Conservation (phyloP, 768 basidiomycete species). For the Candolleomyces eurysporus region DNA sequence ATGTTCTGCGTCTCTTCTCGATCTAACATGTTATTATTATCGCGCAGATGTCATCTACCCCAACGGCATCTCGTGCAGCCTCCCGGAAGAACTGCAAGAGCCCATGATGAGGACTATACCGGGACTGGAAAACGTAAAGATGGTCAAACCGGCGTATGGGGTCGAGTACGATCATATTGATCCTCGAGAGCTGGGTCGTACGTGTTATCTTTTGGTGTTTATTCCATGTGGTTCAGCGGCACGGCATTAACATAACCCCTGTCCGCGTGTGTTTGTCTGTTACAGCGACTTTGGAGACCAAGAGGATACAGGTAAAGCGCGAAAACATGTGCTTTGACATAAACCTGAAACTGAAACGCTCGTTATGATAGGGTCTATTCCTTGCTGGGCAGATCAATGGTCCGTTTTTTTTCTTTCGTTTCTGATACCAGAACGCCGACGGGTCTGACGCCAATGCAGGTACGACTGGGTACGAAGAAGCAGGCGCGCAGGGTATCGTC, state of each 20-base stretch:
- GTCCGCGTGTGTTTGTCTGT: too few relatives aligned
- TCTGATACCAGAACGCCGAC: background rate
- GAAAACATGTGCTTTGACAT: background rate
- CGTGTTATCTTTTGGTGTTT: conserved; percentile 23
- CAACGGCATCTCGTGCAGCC: conserved; percentile 83
- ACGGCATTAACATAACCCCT: background rate
- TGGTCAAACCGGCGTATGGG: conserved; percentile 85
- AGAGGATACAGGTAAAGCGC: conserved; percentile 62
- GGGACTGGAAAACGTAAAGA: conserved; percentile 80
- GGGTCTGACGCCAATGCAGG: conserved; percentile 33
- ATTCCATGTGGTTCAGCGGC: background rate
- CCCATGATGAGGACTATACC: conserved; percentile 80
- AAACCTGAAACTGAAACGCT: background rate
- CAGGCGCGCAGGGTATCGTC: conserved; percentile 85
- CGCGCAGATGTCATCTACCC: conserved; percentile 80
- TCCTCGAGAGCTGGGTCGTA: conserved; percentile 74
- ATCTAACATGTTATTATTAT: background rate
- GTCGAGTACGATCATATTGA: conserved; percentile 93
- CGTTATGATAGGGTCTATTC: conserved; percentile 61
- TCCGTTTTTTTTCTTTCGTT: conserved; percentile 13
- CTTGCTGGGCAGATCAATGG: conserved; percentile 92
- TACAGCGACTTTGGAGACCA: conserved; percentile 80
- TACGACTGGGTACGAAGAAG: conserved; percentile 94
- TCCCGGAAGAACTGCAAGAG: conserved; percentile 85
- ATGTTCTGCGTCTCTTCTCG: conserved; percentile 1